Percentiles rank a stretch among this genome's conserved stretches.
phyloP scores from a whole-genome alignment of 331 rosid species.

The Pyracantha coccinea region DNA sequence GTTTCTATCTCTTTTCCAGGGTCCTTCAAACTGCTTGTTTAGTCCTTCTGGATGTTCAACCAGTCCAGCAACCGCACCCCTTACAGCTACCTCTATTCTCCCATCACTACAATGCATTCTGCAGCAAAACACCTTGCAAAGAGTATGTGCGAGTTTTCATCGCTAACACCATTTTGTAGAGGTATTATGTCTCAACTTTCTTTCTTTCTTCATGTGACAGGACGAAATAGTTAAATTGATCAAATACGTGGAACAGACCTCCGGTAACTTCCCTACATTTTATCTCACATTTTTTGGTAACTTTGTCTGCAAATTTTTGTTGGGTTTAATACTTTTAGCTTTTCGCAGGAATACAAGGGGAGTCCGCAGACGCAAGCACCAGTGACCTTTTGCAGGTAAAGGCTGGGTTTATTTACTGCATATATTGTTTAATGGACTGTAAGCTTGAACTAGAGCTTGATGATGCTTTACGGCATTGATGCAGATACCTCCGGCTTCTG shows the following conservation, averaged over 20 bases:
- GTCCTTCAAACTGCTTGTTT: conserved; percentile 36
- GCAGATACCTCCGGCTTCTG: conserved; percentile 46
- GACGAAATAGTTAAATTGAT: conserved; percentile 75
- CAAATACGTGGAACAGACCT: conserved; percentile 65
- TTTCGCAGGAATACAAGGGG: conserved; percentile 54
- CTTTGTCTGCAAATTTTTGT: conserved; percentile 9
- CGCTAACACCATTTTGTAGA: neutral
- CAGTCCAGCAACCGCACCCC: conserved; percentile 36
- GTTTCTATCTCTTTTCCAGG: conserved; percentile 48
- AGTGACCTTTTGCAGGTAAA: conserved; percentile 59
- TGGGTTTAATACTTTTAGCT: conserved; percentile 23
- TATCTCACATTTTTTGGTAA: neutral
- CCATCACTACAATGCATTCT: conserved; percentile 70
- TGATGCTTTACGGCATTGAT: neutral
- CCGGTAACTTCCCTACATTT: conserved; percentile 43
- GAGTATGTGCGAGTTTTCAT: conserved; percentile 37
- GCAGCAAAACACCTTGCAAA: conserved; percentile 69
- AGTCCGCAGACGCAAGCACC: conserved; percentile 42
- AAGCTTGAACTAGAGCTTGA: neutral
- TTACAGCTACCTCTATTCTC: conserved; percentile 43
- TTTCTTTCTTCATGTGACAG: conserved; percentile 34
- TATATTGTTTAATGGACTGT: neutral
- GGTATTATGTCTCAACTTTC: conserved; percentile 2
- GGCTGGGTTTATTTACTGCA: neutral
- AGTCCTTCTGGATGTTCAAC: conserved; percentile 42